phyloP scores from a whole-genome alignment of 257 asterid species.

The Fraxinus cuspidata region DNA sequence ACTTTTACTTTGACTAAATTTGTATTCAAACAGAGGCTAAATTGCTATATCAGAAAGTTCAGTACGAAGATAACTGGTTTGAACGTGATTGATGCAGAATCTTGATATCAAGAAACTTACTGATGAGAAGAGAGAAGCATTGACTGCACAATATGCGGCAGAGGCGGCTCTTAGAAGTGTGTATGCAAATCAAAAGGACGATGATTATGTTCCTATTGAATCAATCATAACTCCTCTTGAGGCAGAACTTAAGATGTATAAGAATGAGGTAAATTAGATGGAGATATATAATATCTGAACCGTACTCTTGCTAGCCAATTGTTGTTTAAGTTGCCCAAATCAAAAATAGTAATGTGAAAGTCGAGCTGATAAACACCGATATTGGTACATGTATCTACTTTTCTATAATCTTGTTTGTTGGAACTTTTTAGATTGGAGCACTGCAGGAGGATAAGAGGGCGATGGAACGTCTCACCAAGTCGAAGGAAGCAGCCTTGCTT shows the following conservation, averaged over 20 bases:
- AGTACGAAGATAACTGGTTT: neutral
- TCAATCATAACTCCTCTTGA: conserved; percentile 82
- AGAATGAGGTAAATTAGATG: conserved; percentile 61
- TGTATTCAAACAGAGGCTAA: too few relatives aligned
- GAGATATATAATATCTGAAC: neutral
- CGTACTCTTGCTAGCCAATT: neutral
- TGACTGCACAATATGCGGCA: conserved; percentile 87
- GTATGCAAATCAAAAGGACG: conserved; percentile 70
- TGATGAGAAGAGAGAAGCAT: conserved; percentile 69
- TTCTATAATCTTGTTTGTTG: neutral
- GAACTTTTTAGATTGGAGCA: conserved; percentile 56
- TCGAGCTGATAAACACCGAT: neutral
- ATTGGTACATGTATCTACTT: neutral
- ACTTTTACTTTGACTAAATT: too few relatives aligned
- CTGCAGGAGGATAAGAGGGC: conserved; percentile 76
- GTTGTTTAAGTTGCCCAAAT: neutral
- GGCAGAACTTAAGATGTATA: conserved; percentile 77
- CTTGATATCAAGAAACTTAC: conserved; percentile 64
- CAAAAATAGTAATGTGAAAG: neutral
- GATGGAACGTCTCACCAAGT: conserved; percentile 67
- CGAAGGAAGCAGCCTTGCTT: conserved; percentile 81
- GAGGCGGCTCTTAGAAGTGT: conserved; percentile 93
- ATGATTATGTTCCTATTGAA: conserved; percentile 64
- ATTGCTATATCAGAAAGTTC: neutral
- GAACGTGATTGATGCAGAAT: conserved; percentile 52